Conservation (phyloP, 495 filamentous ascomycete species). For the Cenococcum geophilum region DNA sequence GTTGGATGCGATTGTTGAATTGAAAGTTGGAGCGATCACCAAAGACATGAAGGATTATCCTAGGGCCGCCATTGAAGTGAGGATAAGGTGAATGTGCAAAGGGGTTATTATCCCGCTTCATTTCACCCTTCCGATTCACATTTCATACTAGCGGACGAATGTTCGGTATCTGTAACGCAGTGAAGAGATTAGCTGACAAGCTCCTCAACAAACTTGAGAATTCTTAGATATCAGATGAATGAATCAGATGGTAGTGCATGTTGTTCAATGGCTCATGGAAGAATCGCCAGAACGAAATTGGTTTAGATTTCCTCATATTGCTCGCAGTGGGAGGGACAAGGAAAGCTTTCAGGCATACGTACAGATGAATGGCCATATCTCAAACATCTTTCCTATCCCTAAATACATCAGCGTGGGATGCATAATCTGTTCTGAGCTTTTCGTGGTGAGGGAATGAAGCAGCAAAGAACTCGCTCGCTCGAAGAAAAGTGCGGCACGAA, state of each 20-base stretch:
- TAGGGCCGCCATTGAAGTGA: too few relatives aligned
- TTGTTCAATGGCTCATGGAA: slow-evolving; percentile 83
- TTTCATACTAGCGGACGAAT: too few relatives aligned
- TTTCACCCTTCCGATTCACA: too few relatives aligned
- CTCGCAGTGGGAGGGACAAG: slow-evolving; percentile 2
- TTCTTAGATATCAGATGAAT: background rate
- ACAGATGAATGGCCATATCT: background rate
- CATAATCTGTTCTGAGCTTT: too few relatives aligned
- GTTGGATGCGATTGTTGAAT: too few relatives aligned
- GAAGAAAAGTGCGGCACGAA: background rate
- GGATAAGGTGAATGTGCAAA: too few relatives aligned
- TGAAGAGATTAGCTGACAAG: slow-evolving; percentile 10
- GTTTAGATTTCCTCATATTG: slow-evolving; percentile 29
- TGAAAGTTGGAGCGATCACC: too few relatives aligned
- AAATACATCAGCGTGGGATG: too few relatives aligned
- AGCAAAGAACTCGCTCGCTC: slow-evolving; percentile 19
- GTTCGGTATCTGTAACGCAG: background rate
- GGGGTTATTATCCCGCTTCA: too few relatives aligned
- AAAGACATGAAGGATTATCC: too few relatives aligned
- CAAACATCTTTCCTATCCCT: background rate
- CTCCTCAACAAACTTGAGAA: background rate
- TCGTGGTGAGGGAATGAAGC: too few relatives aligned
- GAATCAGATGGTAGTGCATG: slow-evolving; percentile 99
- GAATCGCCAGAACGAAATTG: slow-evolving; percentile 62
- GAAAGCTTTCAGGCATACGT: slow-evolving; percentile 9